phyloP scores from a whole-genome alignment of 2,329 filamentous ascomycete species.

The Madurella mycetomatis region DNA sequence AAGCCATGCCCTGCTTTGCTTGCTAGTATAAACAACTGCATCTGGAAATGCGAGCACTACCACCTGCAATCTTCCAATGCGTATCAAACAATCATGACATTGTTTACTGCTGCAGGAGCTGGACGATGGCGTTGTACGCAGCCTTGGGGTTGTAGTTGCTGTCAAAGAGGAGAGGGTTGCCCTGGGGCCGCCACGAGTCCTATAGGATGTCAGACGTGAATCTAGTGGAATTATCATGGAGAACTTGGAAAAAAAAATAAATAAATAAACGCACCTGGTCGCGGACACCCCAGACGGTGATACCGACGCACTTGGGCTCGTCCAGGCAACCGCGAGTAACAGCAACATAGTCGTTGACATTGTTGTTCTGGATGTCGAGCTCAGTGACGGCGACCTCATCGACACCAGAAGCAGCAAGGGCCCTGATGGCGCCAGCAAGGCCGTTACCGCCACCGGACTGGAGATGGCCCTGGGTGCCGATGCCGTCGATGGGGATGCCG shows the following conservation, averaged over 20 bases:
- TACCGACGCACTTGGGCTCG: slow-evolving; percentile 57
- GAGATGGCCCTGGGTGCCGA: slow-evolving; percentile 57
- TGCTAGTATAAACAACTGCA: no score
- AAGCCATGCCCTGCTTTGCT: no score
- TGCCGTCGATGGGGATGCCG: slow-evolving; percentile 62
- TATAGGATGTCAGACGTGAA: slow-evolving; percentile 16
- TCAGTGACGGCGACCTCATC: slow-evolving; percentile 62
- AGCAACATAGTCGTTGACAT: slow-evolving; percentile 53
- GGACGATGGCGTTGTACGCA: slow-evolving; percentile 45
- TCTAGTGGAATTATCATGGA: not conserved
- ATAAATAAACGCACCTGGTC: slow-evolving; percentile 36
- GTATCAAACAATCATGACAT: not conserved
- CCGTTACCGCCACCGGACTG: slow-evolving; percentile 40
- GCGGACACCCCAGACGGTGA: slow-evolving; percentile 58
- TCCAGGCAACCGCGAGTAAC: slow-evolving; percentile 55
- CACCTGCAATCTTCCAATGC: no score
- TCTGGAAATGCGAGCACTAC: no score
- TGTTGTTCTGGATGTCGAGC: slow-evolving; percentile 59
- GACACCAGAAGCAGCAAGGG: slow-evolving; percentile 46
- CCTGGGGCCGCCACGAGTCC: slow-evolving; percentile 49
- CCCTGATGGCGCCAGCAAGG: slow-evolving; percentile 46
- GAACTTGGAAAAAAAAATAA: not conserved
- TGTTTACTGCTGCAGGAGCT: slow-evolving; percentile 13
- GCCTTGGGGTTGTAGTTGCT: slow-evolving; percentile 47
- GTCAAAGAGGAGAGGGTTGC: slow-evolving; percentile 52